Percentiles rank a stretch among this genome's conserved stretches.
Evolutionary conservation across 2,329 filamentous ascomycete species (phyloP).

Genomic region (Sphaerulina vaccinii): DNA sequence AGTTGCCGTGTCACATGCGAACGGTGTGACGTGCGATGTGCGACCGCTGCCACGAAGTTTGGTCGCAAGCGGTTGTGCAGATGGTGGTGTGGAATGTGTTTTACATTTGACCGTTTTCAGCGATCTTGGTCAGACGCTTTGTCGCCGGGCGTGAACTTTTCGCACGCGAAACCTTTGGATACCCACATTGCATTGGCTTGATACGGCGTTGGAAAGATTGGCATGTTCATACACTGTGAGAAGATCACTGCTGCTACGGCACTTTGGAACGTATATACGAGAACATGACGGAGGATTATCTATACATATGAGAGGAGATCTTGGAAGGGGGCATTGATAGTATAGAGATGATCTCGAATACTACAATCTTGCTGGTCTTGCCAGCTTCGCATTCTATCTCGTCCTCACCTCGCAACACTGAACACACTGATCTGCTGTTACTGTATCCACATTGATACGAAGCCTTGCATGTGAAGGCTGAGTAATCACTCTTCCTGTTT

Average conservation of each 20-base stretch:
- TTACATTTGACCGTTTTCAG: background rate
- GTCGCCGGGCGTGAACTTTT: background rate
- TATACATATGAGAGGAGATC: background rate
- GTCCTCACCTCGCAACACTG: too few relatives aligned
- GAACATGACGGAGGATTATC: background rate
- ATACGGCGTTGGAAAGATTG: background rate
- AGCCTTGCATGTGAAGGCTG: too few relatives aligned
- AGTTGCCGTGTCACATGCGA: constrained; percentile 1
- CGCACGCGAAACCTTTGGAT: too few relatives aligned
- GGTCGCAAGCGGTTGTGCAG: background rate
- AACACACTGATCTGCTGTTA: too few relatives aligned
- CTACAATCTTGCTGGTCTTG: too few relatives aligned
- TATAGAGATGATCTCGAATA: too few relatives aligned
- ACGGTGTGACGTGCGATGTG: background rate
- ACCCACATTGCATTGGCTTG: background rate
- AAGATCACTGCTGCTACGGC: background rate
- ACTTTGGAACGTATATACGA: background rate
- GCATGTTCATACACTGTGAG: background rate
- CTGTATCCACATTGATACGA: too few relatives aligned
- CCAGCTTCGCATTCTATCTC: too few relatives aligned
- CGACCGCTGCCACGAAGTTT: background rate
- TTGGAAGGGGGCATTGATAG: background rate
- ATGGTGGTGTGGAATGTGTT: background rate
- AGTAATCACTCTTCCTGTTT: too few relatives aligned
- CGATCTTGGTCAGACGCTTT: too few relatives aligned